Percentiles rank a stretch among this genome's conserved stretches.
Conservation (phyloP, 371 early-diverging fungal species). For the Choanephora cucurbitarum region DNA sequence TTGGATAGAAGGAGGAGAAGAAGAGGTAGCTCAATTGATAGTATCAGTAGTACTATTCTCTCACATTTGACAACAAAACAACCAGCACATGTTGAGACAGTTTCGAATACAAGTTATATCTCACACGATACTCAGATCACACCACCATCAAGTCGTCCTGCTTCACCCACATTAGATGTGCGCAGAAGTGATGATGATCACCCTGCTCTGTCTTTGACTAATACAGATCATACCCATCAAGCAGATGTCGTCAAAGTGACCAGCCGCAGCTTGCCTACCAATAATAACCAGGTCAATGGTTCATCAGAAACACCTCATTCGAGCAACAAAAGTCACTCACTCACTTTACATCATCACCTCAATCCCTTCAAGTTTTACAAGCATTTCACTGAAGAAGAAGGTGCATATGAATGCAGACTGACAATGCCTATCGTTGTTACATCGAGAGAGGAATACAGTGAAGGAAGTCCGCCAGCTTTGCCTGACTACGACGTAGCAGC, state of each 20-base stretch:
- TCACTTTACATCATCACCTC: constrained; percentile 7
- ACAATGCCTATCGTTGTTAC: constrained; percentile 19
- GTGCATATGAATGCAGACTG: constrained; percentile 12
- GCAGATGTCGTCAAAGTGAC: background rate
- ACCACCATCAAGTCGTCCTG: background rate
- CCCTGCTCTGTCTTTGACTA: background rate
- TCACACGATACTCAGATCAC: background rate
- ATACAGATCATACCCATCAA: background rate
- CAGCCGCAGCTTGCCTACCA: background rate
- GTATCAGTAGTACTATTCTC: constrained; percentile 1
- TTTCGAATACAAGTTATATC: no score
- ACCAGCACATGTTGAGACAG: background rate
- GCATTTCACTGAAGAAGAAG: background rate
- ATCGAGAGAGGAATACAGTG: constrained; percentile 23
- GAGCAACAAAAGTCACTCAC: constrained; percentile 3
- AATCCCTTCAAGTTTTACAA: constrained; percentile 5
- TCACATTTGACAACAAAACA: constrained; percentile 2
- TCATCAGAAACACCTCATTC: background rate
- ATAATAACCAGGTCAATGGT: no score
- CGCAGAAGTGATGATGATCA: background rate
- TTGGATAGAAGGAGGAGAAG: background rate
- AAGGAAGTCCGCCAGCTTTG: constrained; percentile 18
- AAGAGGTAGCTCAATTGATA: background rate
- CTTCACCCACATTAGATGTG: background rate
- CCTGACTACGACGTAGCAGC: constrained; percentile 16